Percentiles rank a stretch among this genome's conserved stretches.
Conservation (phyloP, 768 basidiomycete genomes). For the Cystofilobasidium capitatum region DNA sequence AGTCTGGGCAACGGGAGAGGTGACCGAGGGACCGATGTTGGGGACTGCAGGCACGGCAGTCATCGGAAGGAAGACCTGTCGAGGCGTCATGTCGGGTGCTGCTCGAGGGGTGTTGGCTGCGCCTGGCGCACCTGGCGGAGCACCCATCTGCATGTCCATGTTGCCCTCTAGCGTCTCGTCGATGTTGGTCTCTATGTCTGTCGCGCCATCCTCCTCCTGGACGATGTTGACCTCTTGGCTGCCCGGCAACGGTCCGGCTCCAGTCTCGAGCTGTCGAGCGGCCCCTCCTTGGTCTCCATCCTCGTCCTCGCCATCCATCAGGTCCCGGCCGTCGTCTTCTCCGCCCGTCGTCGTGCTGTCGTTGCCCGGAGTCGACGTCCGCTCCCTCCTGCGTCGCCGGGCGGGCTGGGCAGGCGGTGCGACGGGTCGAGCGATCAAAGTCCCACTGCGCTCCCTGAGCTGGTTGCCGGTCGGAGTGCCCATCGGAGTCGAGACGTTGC, state of each 20-base stretch:
- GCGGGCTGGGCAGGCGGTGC: conserved; percentile 27
- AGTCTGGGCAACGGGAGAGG: not conserved
- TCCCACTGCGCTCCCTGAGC: conserved; percentile 32
- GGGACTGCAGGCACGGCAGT: conserved; percentile 25
- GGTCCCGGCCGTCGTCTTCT: conserved; percentile 35
- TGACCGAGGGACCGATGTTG: not conserved
- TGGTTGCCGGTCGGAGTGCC: conserved; percentile 34
- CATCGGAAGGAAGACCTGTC: conserved; percentile 22
- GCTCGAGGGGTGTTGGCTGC: conserved; percentile 22
- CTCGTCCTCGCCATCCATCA: conserved; percentile 34
- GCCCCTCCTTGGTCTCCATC: not conserved
- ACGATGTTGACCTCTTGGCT: conserved; percentile 21
- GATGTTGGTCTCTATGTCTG: conserved; percentile 15
- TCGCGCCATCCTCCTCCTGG: conserved; percentile 21
- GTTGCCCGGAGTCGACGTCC: conserved; percentile 19
- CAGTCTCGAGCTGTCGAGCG: not conserved
- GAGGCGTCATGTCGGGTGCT: conserved; percentile 21
- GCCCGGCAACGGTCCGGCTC: not conserved
- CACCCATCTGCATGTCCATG: conserved; percentile 27
- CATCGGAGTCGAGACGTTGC: conserved; percentile 37
- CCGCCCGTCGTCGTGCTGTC: conserved; percentile 29
- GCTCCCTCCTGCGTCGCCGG: conserved; percentile 28
- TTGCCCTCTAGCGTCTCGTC: conserved; percentile 19
- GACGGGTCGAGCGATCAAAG: conserved; percentile 35
- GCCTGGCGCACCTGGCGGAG: conserved; percentile 25